Conservation (phyloP, 2,329 filamentous ascomycete genomes). For the Cladosporium oxysporum region DNA sequence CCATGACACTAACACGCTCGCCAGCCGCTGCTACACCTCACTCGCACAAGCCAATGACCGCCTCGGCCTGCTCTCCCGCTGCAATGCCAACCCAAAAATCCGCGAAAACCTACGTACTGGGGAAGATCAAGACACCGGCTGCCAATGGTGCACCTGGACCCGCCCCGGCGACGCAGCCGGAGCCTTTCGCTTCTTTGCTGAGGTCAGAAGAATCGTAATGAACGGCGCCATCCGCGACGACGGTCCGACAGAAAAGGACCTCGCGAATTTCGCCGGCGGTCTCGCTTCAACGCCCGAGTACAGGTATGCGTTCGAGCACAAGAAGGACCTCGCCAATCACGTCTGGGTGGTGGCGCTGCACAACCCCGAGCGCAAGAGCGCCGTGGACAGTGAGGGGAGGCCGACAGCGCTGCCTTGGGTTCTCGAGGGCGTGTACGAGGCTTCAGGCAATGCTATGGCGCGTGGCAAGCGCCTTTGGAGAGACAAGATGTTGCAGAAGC, state of each 20-base stretch:
- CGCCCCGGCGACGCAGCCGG: conserved; percentile 21
- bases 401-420: conserved; percentile 13
- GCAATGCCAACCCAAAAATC: conserved; percentile 15
- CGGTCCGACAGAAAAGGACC: background rate
- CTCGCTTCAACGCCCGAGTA: conserved; percentile 9
- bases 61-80: conserved; percentile 21
- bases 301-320: conserved; percentile 6
- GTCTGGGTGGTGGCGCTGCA: conserved; percentile 23
- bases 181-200: conserved; percentile 21
- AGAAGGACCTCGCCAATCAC: conserved; percentile 21
- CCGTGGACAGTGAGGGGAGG: background rate
- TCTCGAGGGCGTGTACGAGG: conserved; percentile 17
- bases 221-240: conserved; percentile 10
- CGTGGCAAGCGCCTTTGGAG: conserved; percentile 22
- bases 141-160: conserved; percentile 18
- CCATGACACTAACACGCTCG: background rate
- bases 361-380: conserved; percentile 2
- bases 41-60: conserved; percentile 23
- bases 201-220: conserved; percentile 21
- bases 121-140: conserved; percentile 20
- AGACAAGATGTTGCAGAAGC: conserved; percentile 2
- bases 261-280: background rate
- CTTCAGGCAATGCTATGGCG: conserved; percentile 18
- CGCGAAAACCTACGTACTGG: conserved; percentile 14
- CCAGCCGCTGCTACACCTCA: conserved; percentile 21